Percentiles rank a stretch among this genome's conserved stretches.
These are phyloP conservation scores for Boletus smithii DNA, from an alignment of 1,284 basidiomycete species.

Conservation along the genomic window DNA sequence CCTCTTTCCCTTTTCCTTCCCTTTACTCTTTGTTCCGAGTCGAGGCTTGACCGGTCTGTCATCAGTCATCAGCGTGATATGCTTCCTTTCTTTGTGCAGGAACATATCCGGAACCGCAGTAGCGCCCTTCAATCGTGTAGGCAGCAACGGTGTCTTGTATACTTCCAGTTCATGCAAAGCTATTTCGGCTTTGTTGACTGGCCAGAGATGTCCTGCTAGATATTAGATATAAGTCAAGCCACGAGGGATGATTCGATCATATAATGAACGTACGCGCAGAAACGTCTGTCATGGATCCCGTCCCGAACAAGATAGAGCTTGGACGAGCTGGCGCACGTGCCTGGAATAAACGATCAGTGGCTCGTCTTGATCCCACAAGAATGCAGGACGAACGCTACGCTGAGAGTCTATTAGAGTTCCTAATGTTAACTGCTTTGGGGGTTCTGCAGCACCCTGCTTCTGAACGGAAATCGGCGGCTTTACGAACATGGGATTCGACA, in stretches of 20 bases:
- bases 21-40: constrained; percentile 32
- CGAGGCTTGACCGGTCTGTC: constrained; percentile 39
- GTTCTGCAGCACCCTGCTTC: constrained; percentile 33
- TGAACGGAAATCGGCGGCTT: constrained; percentile 47
- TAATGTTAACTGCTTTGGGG: constrained; percentile 45
- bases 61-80: constrained; percentile 58
- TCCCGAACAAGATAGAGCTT: constrained; percentile 49
- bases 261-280: constrained; percentile 26
- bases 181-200: constrained; percentile 54
- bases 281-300: constrained; percentile 35
- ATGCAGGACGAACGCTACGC: constrained; percentile 44
- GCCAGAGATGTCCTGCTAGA: constrained; percentile 33
- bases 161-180: constrained; percentile 67
- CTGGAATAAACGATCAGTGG: constrained; percentile 30
- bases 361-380: constrained; percentile 1
- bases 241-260: constrained; percentile 7
- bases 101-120: constrained; percentile 60
- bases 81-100: constrained; percentile 51
- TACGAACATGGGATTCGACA: constrained; percentile 66
- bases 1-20: constrained; percentile 34
- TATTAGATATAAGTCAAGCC: constrained; percentile 11
- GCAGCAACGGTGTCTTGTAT: constrained; percentile 72
- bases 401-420: constrained; percentile 60
- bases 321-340: constrained; percentile 46
- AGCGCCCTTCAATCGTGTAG: constrained; percentile 58